Percentiles rank a stretch among this genome's conserved stretches.
Conservation (phyloP, 352 stramenopile species). For the Pythium myriotylum region DNA sequence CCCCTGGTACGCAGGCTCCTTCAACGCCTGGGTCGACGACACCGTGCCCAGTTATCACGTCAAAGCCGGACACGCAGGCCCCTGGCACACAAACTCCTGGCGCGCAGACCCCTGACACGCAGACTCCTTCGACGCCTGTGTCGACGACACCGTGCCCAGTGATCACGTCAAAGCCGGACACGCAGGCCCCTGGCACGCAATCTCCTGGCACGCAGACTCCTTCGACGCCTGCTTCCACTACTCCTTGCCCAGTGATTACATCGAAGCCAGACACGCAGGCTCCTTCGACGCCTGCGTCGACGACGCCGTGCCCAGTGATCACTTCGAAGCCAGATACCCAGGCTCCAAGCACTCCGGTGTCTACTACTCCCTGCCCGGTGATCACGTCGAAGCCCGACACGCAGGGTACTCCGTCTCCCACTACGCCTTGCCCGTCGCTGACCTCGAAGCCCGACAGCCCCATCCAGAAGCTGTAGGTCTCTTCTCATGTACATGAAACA, state of each 20-base stretch:
- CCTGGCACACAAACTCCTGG: constrained; percentile 14
- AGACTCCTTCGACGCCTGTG: not conserved
- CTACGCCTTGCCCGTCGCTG: constrained; percentile 1
- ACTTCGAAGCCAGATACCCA: constrained; percentile 17
- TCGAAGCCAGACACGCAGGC: constrained; percentile 15
- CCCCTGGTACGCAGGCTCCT: not conserved
- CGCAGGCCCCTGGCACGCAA: constrained; percentile 6
- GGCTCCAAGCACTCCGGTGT: not conserved
- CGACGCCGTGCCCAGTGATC: constrained; percentile 18
- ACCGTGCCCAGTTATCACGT: constrained; percentile 17
- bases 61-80: constrained; percentile 19
- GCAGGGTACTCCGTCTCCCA: not conserved
- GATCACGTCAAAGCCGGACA: constrained; percentile 19
- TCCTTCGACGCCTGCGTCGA: not conserved
- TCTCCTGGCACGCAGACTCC: constrained; percentile 12
- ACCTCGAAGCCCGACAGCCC: not conserved
- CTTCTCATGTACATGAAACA: not conserved
- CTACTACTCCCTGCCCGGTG: constrained; percentile 12
- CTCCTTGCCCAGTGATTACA: constrained; percentile 17
- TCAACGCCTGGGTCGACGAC: not conserved
- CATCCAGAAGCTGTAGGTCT: not conserved
- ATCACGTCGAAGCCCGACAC: constrained; percentile 8
- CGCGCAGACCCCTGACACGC: not conserved
- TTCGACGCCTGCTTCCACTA: not conserved
- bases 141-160: constrained; percentile 17